Evolutionary conservation across 2,329 filamentous ascomycete genomes (phyloP), one percentile per base, ranked within the genome.

Genomic region (Botrytis elliptica): DNA sequence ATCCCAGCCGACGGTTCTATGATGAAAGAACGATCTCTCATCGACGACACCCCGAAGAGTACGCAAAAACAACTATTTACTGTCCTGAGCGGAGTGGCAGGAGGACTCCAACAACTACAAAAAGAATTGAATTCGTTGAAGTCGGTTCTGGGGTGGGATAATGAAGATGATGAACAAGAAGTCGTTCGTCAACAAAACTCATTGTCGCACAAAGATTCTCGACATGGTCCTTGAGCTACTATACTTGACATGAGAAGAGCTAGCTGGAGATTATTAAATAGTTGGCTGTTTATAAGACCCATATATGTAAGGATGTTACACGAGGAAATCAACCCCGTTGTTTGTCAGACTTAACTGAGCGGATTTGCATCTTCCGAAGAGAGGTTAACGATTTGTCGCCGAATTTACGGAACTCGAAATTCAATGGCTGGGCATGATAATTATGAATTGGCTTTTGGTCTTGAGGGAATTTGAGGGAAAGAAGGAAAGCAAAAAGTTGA

Each of bases 61-160:
- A 78, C 77, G 64, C 77, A 78, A 66, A 65, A 74, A 16, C 75
- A 79, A 36, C 74, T 80, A 7, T 77, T 75, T 71, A 73, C 74
- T n/a, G 42, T 79, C 14, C 63, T 79, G 20, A 76, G 74, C 70
- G 77, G 77, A 25, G 40, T 79, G 3, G 75, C 77, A 52, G 75
- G 75, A 4, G 76, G 76, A 5, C 77, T 80, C 55, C 74, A 77
- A 64, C 67, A 78, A 55, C 59, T 80, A 42, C 77, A 79, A 68
- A 75, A 76, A 40, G 76, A 80, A 46, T 57, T 80, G 52, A 76
- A 76, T 66, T 68, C 71, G 38, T 74, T 78, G 67, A 79, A 78
- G 73, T 72, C 68, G 36, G 64, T 74, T 44, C 67, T 79, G n/a
- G 80, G 77, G 55, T 79, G 77, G 62, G 76, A 76, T 40, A 74